Base-by-base conservation (phyloP, 2,329 filamentous ascomycete species). In the Aureobasidium subglaciale region DNA sequence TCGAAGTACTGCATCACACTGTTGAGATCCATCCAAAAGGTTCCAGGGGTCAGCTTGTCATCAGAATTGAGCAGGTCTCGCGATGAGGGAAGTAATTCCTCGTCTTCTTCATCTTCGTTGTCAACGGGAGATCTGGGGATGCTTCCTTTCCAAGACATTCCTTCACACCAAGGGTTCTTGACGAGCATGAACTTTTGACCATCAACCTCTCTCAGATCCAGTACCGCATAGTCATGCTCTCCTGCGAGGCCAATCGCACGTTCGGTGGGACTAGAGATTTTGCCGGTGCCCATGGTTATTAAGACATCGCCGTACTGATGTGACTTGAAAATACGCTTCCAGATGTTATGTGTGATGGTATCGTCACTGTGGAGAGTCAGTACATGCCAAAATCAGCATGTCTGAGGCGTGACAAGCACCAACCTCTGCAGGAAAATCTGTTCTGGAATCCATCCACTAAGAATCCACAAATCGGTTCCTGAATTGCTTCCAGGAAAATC, bases 401-500 rank as follows among this genome's bases (percentile, higher is more conserved):
- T 11, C 4, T 34, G 20, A 7, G 6, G 11, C 13, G 25, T 27
- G 1, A 61, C 2, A 2, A 20, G 7, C 6, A n/a, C 69, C 61
- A 70, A 83, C 82, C 79, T 85, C 65, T 96, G 90, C 1, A 97
- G 75, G 64, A 96, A 96, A 1, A 97, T 75, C 68, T 99, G 93
- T 71, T 99, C 91, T 0, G 93, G 93, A 48, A 99, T 90, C 93
- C 93, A 99, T 27, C 93, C 92, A 0, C 88, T 95, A 55, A 99
- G 72, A 1, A 95, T 86, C 83, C 89, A 95, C 4, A 99, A 73
- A 70, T 99, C 93, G 2, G 92, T 97, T 10, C 90, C 91, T 1
- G 92, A 97, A 68, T 97, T 97, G 65, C 93, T 97, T 7, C 93
- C 93, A 0, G 93, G 92, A 62, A 99, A 99, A 66, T 99, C 91